Percentiles rank a stretch among this genome's conserved stretches.
phyloP scores from a whole-genome alignment of 2,329 filamentous ascomycete genomes.

The Fusarium vanettenii region DNA sequence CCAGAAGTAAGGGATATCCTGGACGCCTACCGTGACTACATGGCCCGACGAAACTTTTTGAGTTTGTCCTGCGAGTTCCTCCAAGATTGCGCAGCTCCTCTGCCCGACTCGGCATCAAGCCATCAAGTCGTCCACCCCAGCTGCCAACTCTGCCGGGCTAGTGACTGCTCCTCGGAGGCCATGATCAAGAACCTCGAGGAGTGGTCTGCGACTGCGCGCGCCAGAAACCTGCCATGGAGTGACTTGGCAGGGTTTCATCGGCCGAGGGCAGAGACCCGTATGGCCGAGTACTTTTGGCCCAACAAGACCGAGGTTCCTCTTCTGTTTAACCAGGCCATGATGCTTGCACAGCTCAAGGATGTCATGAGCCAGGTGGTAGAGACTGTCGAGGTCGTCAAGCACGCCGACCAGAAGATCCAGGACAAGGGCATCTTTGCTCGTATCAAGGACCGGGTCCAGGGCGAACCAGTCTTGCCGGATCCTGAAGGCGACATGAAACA shows the following conservation, averaged over 20 bases:
- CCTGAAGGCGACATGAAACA: no score
- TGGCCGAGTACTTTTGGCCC: no score
- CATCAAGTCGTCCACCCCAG: not conserved
- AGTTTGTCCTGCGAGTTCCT: not conserved
- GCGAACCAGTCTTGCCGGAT: no score
- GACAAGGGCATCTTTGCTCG: no score
- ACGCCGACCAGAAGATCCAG: no score
- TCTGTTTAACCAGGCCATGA: no score
- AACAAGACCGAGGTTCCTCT: no score
- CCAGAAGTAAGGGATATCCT: not conserved
- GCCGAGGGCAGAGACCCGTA: not conserved
- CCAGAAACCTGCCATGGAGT: not conserved
- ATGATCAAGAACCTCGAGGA: not conserved
- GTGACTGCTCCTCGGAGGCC: not conserved
- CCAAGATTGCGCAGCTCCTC: not conserved
- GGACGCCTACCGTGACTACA: not conserved
- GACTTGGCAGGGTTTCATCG: not conserved
- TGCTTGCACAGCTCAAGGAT: no score
- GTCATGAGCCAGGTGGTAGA: no score
- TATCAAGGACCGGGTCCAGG: no score
- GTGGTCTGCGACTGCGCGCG: not conserved
- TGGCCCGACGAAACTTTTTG: not conserved
- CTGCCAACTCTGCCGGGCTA: not conserved
- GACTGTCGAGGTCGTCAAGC: no score
- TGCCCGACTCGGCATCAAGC: not conserved